Base-by-base conservation (phyloP, 2,329 filamentous ascomycete genomes). In the Decorospora gaudefroyi region DNA sequence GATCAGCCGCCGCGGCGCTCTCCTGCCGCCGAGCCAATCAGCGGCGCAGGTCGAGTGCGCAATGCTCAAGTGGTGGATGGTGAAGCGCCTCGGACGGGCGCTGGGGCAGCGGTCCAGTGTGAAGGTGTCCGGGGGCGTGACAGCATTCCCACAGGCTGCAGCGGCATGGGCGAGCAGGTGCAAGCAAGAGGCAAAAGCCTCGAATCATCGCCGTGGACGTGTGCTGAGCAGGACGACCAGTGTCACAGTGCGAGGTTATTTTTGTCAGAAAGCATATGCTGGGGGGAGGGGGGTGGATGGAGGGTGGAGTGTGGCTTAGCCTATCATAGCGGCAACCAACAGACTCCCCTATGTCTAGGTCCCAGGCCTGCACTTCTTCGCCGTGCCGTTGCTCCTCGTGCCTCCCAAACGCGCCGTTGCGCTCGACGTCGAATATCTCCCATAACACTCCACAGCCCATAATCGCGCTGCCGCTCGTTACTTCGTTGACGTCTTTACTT, bases 181-280 rank as follows among this genome's bases (percentile, higher is more conserved):
- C 17, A 32, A 12, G 18, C 15, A 29, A 28, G 19, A n/a, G n/a
- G n/a, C n/a, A n/a, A 30, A 35, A 37, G 41, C 32, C 36, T 25
- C 46, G 34, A 43, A 54, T 51, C 48, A 46, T 19, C 35, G 25
- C 34, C 30, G 13, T 26, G 46, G 28, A 18, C 30, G 44, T 27
- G 41, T 43, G 51, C 39, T 49, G 46, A 46, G 44, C 46, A 51
- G 46, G 47, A 43, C 46, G 34, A 40, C 50, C 38, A 58, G 59
- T 60, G 57, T 59, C 55, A 60, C 57, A 56, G 44, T 39, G 36
- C 42, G 51, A 49, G 18, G 57, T 57, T 62, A 62, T 62, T 62
- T 61, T 57, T 57, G 57, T 55, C 42, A 40, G 42, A 35, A 36
- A 40, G 37, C 49, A 56, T 55, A 42, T 23, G 35, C 44, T 36